phyloP scores from a whole-genome alignment of 2,329 filamentous ascomycete genomes.

The Fusarium sp. region DNA sequence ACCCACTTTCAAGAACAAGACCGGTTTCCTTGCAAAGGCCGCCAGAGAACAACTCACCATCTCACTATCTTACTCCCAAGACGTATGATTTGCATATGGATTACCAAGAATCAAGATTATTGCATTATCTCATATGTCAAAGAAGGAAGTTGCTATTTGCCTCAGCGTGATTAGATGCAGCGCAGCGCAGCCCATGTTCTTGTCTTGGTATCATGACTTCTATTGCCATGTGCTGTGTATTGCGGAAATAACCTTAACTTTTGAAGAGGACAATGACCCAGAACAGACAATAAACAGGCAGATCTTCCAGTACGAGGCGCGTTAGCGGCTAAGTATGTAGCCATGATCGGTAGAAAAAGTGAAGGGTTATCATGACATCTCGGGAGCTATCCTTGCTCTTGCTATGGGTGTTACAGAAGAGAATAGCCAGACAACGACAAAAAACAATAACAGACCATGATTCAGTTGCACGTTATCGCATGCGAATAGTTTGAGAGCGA shows the following conservation, averaged over 20 bases:
- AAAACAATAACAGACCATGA: not conserved
- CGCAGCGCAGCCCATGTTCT: conserved; percentile 17
- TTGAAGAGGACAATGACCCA: conserved; percentile 7
- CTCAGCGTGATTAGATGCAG: not conserved
- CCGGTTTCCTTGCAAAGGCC: conserved; percentile 32
- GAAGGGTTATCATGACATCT: conserved; percentile 14
- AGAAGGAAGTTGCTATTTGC: not conserved
- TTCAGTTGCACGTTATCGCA: not conserved
- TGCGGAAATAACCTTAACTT: conserved; percentile 1
- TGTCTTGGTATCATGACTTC: conserved; percentile 17
- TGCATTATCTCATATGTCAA: not conserved
- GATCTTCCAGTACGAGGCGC: conserved; percentile 2
- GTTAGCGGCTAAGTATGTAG: conserved; percentile 7
- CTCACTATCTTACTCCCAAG: conserved; percentile 6
- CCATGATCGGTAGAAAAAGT: not conserved
- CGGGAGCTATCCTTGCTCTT: not conserved
- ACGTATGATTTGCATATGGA: conserved; percentile 39
- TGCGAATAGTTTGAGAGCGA: not conserved
- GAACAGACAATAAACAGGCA: not conserved
- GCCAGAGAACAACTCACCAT: conserved; percentile 29
- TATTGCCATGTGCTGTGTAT: not conserved
- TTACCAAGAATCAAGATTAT: conserved; percentile 19
- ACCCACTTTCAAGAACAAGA: conserved; percentile 44
- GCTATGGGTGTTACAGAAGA: not conserved
- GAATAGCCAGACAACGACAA: not conserved